phyloP scores from a whole-genome alignment of 106 monocot species.

The Posidonia australis region DNA sequence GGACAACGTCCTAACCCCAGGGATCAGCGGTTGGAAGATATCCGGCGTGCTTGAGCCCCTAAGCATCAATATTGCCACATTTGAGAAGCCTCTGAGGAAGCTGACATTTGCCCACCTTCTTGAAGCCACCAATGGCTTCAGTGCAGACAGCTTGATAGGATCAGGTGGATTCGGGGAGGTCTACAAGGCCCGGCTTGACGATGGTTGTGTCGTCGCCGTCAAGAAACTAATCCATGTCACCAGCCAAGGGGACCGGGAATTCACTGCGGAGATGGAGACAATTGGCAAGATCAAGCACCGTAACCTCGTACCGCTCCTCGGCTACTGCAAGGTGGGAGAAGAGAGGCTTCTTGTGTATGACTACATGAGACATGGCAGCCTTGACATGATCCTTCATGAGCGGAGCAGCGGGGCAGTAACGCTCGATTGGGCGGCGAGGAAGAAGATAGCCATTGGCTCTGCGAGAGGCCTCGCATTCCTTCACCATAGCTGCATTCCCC shows the following conservation, averaged over 20 bases:
- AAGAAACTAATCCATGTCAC: slow-evolving; percentile 66
- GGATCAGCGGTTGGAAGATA: slow-evolving; percentile 37
- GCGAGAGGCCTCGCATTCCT: slow-evolving; percentile 20
- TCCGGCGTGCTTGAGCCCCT: slow-evolving; percentile 39
- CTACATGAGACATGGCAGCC: slow-evolving; percentile 19
- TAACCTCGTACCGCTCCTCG: too few species aligned
- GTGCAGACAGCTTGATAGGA: slow-evolving; percentile 48
- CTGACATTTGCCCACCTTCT: too few species aligned
- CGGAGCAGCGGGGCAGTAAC: neutral
- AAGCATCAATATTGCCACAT: slow-evolving; percentile 65
- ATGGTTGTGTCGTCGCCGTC: slow-evolving; percentile 46
- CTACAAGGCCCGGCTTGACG: slow-evolving; percentile 42
- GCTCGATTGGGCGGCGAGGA: slow-evolving; percentile 12
- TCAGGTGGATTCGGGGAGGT: slow-evolving; percentile 65
- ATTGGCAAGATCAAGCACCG: too few species aligned
- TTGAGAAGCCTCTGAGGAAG: slow-evolving; percentile 57
- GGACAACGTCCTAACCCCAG: slow-evolving; percentile 25
- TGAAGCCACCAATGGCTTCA: too few species aligned
- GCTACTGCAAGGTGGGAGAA: too few species aligned
- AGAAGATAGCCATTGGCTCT: slow-evolving; percentile 11
- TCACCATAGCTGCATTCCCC: too few species aligned
- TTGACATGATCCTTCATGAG: slow-evolving; percentile 6
- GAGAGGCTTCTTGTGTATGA: slow-evolving; percentile 22
- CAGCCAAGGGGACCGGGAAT: slow-evolving; percentile 59
- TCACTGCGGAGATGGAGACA: too few species aligned